A percentile compares a stretch with the other conserved stretches of the same genome.
Evolutionary conservation across 139 green algal genomes (phyloP).

Genomic region (Chlamydomonas schloesseri): DNA sequence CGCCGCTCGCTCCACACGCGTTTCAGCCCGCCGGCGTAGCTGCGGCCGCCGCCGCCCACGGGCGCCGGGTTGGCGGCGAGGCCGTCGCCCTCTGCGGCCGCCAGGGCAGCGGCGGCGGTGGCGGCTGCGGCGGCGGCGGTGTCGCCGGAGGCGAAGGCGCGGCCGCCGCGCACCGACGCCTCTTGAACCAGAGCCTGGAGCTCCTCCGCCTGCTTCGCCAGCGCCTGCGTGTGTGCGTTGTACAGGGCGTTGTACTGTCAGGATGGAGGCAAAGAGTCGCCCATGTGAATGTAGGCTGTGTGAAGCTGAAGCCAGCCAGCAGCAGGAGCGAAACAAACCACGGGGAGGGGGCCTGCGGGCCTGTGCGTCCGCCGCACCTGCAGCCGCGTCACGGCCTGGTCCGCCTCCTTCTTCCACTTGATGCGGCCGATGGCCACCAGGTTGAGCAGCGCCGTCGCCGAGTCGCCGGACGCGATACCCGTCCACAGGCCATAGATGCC

Average conservation of each 20-base stretch:
- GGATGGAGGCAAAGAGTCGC: too few relatives aligned
- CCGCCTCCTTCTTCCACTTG: conserved; percentile 16
- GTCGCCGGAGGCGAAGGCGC: too few relatives aligned
- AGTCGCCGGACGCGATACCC: conserved; percentile 41
- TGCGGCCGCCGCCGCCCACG: conserved; percentile 3
- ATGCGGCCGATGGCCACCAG: conserved; percentile 24
- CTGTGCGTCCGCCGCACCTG: too few relatives aligned
- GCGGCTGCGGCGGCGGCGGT: not conserved
- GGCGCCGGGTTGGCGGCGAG: not conserved
- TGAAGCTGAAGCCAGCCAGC: too few relatives aligned
- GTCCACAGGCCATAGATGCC: conserved; percentile 53
- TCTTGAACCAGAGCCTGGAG: not conserved
- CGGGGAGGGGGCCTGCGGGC: too few relatives aligned
- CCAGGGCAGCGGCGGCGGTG: not conserved
- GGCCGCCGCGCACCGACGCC: too few relatives aligned
- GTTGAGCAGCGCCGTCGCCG: conserved; percentile 14
- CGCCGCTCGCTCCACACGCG: conserved; percentile 25
- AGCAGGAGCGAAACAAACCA: too few relatives aligned
- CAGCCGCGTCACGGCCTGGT: conserved; percentile 16
- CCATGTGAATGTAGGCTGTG: too few relatives aligned
- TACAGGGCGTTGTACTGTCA: too few relatives aligned
- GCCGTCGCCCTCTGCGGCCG: not conserved
- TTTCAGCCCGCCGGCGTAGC: conserved; percentile 28
- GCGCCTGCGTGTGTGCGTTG: too few relatives aligned
- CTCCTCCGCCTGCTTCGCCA: conserved; percentile 14